phyloP scores from a whole-genome alignment of 148 eudicot species.

The Mesembryanthemum crystallinum region DNA sequence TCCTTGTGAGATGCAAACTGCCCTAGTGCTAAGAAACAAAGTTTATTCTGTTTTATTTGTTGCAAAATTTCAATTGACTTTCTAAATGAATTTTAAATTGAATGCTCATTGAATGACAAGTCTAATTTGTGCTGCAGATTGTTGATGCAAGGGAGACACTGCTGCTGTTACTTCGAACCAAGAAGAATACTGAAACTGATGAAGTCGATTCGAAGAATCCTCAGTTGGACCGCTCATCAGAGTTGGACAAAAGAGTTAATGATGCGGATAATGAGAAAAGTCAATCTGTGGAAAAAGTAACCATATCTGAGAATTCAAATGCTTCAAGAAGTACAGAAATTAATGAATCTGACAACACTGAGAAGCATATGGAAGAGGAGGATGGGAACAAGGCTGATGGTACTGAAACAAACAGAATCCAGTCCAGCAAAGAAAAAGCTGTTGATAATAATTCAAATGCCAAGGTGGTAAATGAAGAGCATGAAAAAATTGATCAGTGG shows the following conservation, averaged over 20 bases:
- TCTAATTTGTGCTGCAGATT: slow-evolving; percentile 38
- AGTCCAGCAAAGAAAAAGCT: background rate
- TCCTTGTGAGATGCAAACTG: background rate
- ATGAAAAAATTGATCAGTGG: slow-evolving; percentile 5
- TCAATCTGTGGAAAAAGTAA: slow-evolving; percentile 12
- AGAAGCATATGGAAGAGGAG: slow-evolving; percentile 1
- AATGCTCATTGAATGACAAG: background rate
- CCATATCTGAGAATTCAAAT: slow-evolving; percentile 8
- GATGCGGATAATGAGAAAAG: slow-evolving; percentile 12
- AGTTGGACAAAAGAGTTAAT: slow-evolving; percentile 11
- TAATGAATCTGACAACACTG: slow-evolving; percentile 7
- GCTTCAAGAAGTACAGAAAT: slow-evolving; percentile 21
- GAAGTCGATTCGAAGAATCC: slow-evolving; percentile 31
- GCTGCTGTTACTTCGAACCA: slow-evolving; percentile 41
- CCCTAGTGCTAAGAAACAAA: background rate
- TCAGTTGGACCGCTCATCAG: slow-evolving; percentile 19
- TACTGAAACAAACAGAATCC: background rate
- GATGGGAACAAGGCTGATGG: slow-evolving; percentile 10
- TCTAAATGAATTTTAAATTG: background rate
- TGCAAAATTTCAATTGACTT: background rate
- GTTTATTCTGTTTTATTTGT: background rate
- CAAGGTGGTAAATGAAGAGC: slow-evolving; percentile 18
- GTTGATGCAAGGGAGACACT: slow-evolving; percentile 49
- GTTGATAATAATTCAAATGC: background rate
- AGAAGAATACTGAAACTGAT: slow-evolving; percentile 28